phyloP scores from a whole-genome alignment of 352 stramenopile genomes.

The Globisporangium radiosum region DNA sequence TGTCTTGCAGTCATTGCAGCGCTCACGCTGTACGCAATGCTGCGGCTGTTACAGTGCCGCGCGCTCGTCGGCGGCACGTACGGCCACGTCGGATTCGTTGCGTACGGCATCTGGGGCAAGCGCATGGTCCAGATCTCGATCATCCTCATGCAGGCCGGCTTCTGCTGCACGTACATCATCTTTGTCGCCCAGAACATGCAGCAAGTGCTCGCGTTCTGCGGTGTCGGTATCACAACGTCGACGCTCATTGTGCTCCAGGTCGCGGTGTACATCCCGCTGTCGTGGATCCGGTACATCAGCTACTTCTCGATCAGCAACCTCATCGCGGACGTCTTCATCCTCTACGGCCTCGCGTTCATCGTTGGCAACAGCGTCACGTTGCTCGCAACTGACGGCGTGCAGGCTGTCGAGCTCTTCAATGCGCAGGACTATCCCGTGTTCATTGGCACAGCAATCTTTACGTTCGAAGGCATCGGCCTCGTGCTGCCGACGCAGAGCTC shows the following conservation, averaged over 20 bases:
- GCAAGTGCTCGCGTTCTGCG: slow-evolving; percentile 35
- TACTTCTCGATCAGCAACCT: slow-evolving; percentile 85
- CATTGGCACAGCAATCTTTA: slow-evolving; percentile 75
- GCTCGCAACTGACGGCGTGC: slow-evolving; percentile 34
- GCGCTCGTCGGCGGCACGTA: slow-evolving; percentile 68
- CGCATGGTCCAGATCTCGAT: slow-evolving; percentile 79
- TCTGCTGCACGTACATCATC: slow-evolving; percentile 83
- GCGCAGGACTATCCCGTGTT: slow-evolving; percentile 65
- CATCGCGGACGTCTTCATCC: slow-evolving; percentile 77
- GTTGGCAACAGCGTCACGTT: slow-evolving; percentile 67
- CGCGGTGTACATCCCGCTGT: slow-evolving; percentile 68
- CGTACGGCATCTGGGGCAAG: slow-evolving; percentile 58
- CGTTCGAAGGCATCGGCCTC: slow-evolving; percentile 77
- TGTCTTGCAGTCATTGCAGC: slow-evolving; percentile 55
- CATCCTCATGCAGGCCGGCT: slow-evolving; percentile 79
- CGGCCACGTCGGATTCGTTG: slow-evolving; percentile 59
- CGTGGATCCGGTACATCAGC: slow-evolving; percentile 83
- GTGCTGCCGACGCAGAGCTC: slow-evolving; percentile 69
- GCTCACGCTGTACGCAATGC: slow-evolving; percentile 70
- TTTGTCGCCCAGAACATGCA: slow-evolving; percentile 78
- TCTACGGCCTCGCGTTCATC: slow-evolving; percentile 73
- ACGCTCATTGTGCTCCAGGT: slow-evolving; percentile 71
- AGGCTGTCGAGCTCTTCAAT: slow-evolving; percentile 68
- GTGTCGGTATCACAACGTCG: slow-evolving; percentile 15
- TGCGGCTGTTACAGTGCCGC: slow-evolving; percentile 67